Evolutionary conservation across 2,329 filamentous ascomycete genomes (phyloP).

Genomic region (Alternaria incomplexa): DNA sequence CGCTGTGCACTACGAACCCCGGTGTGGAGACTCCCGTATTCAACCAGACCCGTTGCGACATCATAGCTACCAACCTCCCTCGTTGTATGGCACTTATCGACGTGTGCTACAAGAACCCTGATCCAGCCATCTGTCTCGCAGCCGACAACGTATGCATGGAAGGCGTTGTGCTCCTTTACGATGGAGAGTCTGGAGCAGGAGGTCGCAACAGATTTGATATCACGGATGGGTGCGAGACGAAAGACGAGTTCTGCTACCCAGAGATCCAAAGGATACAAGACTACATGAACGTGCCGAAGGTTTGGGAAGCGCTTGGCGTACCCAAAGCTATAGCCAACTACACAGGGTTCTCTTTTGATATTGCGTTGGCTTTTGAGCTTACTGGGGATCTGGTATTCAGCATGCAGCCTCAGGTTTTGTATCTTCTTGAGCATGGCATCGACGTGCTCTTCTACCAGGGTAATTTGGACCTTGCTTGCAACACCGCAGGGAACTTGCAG

Average conservation of each 20-base stretch:
- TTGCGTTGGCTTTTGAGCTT: slow-evolving; percentile 36
- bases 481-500: slow-evolving; percentile 49
- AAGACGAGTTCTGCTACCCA: slow-evolving; percentile 49
- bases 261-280: slow-evolving; percentile 35
- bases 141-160: slow-evolving; percentile 48
- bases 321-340: slow-evolving; percentile 44
- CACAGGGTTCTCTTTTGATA: slow-evolving; percentile 29
- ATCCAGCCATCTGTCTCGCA: slow-evolving; percentile 51
- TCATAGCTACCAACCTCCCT: slow-evolving; percentile 54
- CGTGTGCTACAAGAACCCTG: slow-evolving; percentile 50
- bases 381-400: slow-evolving; percentile 37
- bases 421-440: slow-evolving; percentile 45
- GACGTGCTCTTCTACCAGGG: slow-evolving; percentile 51
- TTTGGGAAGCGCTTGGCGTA: slow-evolving; percentile 42
- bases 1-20: slow-evolving; percentile 55
- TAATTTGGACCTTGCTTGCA: slow-evolving; percentile 51
- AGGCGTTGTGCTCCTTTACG: slow-evolving; percentile 50
- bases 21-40: slow-evolving; percentile 53
- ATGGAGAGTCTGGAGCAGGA: slow-evolving; percentile 49
- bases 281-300: slow-evolving; percentile 43
- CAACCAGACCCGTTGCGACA: slow-evolving; percentile 55
- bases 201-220: slow-evolving; percentile 56
- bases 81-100: slow-evolving; percentile 53
- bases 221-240: slow-evolving; percentile 45
- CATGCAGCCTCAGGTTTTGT: slow-evolving; percentile 44